These are phyloP conservation scores for Astragalus membranaceus DNA, from an alignment of 306 rosid species.

Conservation along the genomic window DNA sequence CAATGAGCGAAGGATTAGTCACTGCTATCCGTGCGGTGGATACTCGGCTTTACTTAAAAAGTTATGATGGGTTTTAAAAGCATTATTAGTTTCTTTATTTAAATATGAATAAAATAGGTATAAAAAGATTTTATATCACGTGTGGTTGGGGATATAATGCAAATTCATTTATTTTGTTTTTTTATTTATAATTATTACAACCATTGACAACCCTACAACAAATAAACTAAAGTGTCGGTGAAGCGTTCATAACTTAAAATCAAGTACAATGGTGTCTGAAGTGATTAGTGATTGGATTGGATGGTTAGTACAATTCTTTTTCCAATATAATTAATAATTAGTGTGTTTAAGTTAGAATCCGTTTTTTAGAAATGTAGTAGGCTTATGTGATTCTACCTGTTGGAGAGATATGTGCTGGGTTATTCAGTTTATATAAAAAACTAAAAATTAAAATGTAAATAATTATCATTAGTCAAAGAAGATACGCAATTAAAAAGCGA, in stretches of 20 bases:
- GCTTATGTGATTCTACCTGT: too few relatives aligned
- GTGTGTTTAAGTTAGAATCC: too few relatives aligned
- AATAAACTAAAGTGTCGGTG: conserved; percentile 19
- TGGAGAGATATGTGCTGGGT: too few relatives aligned
- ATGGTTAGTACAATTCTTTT: too few relatives aligned
- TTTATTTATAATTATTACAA: background rate
- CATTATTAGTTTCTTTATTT: too few relatives aligned
- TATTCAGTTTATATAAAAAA: too few relatives aligned
- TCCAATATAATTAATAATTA: too few relatives aligned
- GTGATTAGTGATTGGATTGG: background rate
- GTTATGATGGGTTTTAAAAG: too few relatives aligned
- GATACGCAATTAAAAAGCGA: background rate
- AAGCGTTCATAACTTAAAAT: background rate
- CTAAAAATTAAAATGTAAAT: background rate
- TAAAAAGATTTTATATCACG: background rate
- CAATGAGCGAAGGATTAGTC: too few relatives aligned
- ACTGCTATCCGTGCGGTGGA: too few relatives aligned
- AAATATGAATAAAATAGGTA: background rate
- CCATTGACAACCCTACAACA: background rate
- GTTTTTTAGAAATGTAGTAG: too few relatives aligned
- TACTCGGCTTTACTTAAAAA: too few relatives aligned
- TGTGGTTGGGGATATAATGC: background rate
- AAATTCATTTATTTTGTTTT: background rate
- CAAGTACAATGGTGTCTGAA: background rate
- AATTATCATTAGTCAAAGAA: background rate